Percentiles rank a stretch among this genome's conserved stretches.
Evolutionary conservation across 768 basidiomycete genomes (phyloP).

Genomic region (Exidia glandulosa): DNA sequence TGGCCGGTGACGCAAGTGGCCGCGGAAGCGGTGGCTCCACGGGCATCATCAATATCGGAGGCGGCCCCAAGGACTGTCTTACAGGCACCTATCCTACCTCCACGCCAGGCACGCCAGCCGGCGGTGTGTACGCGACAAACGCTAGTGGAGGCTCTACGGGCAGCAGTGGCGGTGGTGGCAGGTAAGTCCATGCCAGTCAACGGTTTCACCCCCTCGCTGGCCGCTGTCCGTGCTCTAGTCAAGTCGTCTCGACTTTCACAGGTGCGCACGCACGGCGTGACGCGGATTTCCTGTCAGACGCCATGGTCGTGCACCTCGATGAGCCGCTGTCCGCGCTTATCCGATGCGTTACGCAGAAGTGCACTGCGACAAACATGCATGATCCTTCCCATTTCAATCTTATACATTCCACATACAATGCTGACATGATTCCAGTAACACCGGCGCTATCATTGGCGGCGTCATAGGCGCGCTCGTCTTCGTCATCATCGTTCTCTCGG

Average conservation of each 20-base stretch:
- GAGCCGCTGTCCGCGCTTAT: no score
- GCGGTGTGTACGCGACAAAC: slow-evolving; percentile 23
- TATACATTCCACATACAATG: neutral
- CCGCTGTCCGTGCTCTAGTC: no score
- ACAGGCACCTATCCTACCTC: slow-evolving; percentile 57
- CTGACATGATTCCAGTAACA: neutral
- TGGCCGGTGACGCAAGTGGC: neutral
- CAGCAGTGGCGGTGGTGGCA: slow-evolving; percentile 22
- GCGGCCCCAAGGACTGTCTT: slow-evolving; percentile 43
- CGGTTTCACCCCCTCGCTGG: neutral
- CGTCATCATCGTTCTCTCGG: slow-evolving; percentile 15
- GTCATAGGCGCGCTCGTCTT: slow-evolving; percentile 32
- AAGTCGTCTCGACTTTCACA: no score
- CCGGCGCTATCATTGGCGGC: slow-evolving; percentile 45
- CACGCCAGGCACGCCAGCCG: slow-evolving; percentile 65
- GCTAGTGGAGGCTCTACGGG: slow-evolving; percentile 33
- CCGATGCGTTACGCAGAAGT: no score
- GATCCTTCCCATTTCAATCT: no score
- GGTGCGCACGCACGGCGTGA: slow-evolving; percentile 23
- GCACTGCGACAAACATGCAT: no score
- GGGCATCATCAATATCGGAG: slow-evolving; percentile 44
- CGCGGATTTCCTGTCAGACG: neutral
- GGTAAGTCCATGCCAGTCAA: neutral
- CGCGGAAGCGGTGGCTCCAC: slow-evolving; percentile 22
- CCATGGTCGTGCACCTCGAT: neutral